A percentile compares a stretch with the other conserved stretches of the same genome.
Conservation (phyloP, 2,329 filamentous ascomycete species). For the Trichophyton rubrum region DNA sequence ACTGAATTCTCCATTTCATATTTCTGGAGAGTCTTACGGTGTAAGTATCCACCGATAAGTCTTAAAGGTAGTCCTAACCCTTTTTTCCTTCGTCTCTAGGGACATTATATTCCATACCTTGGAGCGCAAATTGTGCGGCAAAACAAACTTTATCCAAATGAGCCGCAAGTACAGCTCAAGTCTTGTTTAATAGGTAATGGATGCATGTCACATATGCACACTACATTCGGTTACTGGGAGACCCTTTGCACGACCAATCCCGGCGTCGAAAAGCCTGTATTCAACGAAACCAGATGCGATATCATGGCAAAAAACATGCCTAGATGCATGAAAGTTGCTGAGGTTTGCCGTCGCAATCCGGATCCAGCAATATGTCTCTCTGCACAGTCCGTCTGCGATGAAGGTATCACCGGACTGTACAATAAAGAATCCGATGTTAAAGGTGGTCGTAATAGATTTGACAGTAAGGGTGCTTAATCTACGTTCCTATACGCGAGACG, state of each 20-base stretch:
- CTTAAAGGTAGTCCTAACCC: not conserved
- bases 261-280: constrained; percentile 18
- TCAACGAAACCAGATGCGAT: constrained; percentile 3
- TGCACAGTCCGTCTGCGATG: constrained; percentile 26
- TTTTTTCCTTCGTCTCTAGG: not conserved
- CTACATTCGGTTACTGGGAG: constrained; percentile 33
- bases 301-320: constrained; percentile 35
- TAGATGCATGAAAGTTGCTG: constrained; percentile 30
- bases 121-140: not conserved
- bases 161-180: constrained; percentile 18
- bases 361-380: constrained; percentile 32
- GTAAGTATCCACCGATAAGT: constrained; percentile 21
- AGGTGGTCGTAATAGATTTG: constrained; percentile 34
- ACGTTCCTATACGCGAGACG: not conserved
- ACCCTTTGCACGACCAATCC: constrained; percentile 35
- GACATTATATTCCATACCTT: not conserved
- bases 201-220: constrained; percentile 30
- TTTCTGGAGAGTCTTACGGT: constrained; percentile 38
- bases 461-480: constrained; percentile 18
- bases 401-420: constrained; percentile 30
- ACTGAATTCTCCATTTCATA: constrained; percentile 30
- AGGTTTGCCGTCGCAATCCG: constrained; percentile 29
- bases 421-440: constrained; percentile 27
- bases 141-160: not conserved
- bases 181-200: constrained; percentile 37